Evolutionary conservation across 805 yeast species (phyloP), one percentile per base, ranked within the genome.

Genomic region (Ogataea philodendri): DNA sequence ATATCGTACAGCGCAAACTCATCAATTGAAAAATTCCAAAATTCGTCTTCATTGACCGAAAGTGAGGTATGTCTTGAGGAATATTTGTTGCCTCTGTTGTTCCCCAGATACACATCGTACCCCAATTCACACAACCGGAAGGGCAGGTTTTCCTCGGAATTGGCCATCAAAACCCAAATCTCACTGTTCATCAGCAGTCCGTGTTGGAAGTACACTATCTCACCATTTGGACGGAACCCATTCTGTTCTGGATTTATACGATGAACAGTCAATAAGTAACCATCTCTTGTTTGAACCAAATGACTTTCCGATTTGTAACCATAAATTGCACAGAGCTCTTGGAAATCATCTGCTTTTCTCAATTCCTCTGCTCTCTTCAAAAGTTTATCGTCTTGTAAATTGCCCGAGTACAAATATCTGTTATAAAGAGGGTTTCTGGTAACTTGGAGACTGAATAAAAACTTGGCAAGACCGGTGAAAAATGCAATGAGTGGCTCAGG

Each of bases 61-160:
- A 64, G 55, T n/a, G 55, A 43, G 10, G 70, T 40, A 59, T 90
- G 96, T 49, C 88, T 88, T 41, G 81, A 79, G 3, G 94, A 82
- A 63, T 90, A 90, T 63, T 90, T 93, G 63, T 90, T 93, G 8
- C 96, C 96, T 39, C 96, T 70, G 54, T 86, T 87, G 59, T 86
- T 87, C 1, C 97, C 97, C 44, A 90, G 66, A 90, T 95, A 90
- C 5, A 90, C 97, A 55, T 90, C 98, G 59, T 77, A 90, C 1
- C 97, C 97, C 30, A 78, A 57, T 39, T 88, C 87, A 42, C 80
- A 80, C 21, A 90, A 67, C 3, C 76, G 64, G 55, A 84, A 82
- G 0, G 97, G 96, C 30, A 93, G 61, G 44, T 79, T 77, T 30
- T 69, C 66, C 8, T 48, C 35, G 4, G 41, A 46, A 2, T 45